These are phyloP conservation scores for Teratosphaeria gauchensis DNA, from an alignment of 2,329 filamentous ascomycete genomes.

Conservation along the genomic window DNA sequence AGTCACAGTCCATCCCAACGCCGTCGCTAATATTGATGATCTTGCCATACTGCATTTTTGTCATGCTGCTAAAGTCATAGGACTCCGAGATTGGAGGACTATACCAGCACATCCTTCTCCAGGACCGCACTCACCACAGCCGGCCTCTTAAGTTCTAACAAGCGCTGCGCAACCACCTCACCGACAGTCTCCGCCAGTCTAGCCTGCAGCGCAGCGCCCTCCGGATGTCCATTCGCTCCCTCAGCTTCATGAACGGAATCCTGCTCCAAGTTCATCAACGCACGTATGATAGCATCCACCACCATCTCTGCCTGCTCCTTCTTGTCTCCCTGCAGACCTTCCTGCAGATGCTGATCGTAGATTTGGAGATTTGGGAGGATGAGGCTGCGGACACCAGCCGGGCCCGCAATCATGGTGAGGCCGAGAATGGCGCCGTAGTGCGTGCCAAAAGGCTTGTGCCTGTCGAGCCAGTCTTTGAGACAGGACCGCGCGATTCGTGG, in stretches of 20 bases:
- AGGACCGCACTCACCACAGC: conserved; percentile 30
- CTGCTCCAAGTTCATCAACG: conserved; percentile 45
- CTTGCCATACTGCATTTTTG: not conserved
- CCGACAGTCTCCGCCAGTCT: conserved; percentile 35
- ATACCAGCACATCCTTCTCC: conserved; percentile 22
- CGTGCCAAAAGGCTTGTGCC: conserved; percentile 68
- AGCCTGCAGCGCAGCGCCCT: conserved; percentile 31
- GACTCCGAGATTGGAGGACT: not conserved
- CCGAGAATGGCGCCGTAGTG: conserved; percentile 85
- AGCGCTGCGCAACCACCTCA: conserved; percentile 31
- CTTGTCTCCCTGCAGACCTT: conserved; percentile 47
- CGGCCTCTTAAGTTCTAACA: conserved; percentile 30
- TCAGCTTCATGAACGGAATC: conserved; percentile 22
- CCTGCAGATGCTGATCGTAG: conserved; percentile 52
- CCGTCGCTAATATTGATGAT: conserved; percentile 5
- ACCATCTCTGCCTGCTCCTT: conserved; percentile 53
- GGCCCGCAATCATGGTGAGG: conserved; percentile 64
- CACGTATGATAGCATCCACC: conserved; percentile 46
- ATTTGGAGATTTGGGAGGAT: conserved; percentile 57
- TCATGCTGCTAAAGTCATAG: too few species aligned
- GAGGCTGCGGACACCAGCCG: conserved; percentile 53
- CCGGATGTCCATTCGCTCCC: conserved; percentile 31
- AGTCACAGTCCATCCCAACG: not conserved
- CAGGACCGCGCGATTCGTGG: conserved; percentile 87
- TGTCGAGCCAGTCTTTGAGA: conserved; percentile 83